Evolutionary conservation across 2,329 filamentous ascomycete genomes (phyloP).

Genomic region (Albophoma yamanashiensis): DNA sequence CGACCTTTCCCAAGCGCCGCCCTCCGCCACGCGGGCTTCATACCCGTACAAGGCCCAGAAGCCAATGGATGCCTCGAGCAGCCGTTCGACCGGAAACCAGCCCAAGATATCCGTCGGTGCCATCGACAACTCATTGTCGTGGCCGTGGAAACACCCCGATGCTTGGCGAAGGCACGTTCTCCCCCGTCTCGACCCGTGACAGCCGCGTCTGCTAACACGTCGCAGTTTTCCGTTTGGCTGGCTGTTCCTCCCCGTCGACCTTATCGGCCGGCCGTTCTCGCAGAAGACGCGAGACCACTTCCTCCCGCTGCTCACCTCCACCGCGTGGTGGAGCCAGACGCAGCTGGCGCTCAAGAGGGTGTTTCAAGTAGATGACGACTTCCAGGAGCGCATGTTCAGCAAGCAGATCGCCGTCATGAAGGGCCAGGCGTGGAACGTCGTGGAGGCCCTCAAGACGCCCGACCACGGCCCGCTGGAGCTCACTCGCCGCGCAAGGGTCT

Average conservation of each 20-base stretch:
- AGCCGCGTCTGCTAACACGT: conserved; percentile 10
- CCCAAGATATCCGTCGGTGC: conserved; percentile 72
- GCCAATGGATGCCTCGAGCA: conserved; percentile 68
- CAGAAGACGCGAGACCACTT: conserved; percentile 91
- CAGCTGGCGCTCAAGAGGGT: conserved; percentile 75
- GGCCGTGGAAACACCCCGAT: conserved; percentile 98
- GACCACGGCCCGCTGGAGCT: conserved; percentile 93
- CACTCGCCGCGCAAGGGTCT: conserved; percentile 80
- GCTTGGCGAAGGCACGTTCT: conserved; percentile 52
- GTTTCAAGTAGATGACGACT: conserved; percentile 88
- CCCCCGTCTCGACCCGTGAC: not conserved
- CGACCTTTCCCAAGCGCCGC: conserved; percentile 32
- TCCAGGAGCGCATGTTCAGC: conserved; percentile 98
- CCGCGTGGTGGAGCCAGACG: conserved; percentile 94
- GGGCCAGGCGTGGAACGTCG: conserved; percentile 97
- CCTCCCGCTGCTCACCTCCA: conserved; percentile 87
- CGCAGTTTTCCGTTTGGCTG: conserved; percentile 96
- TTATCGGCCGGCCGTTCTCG: conserved; percentile 94
- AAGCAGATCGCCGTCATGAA: conserved; percentile 98
- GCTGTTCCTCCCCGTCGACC: conserved; percentile 91
- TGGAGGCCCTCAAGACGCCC: conserved; percentile 85
- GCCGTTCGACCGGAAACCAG: conserved; percentile 30
- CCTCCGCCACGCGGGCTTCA: conserved; percentile 31
- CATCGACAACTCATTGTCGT: conserved; percentile 95
- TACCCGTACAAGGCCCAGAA: conserved; percentile 64